phyloP scores from a whole-genome alignment of 768 basidiomycete genomes.

The Hemileccinum impolitum region DNA sequence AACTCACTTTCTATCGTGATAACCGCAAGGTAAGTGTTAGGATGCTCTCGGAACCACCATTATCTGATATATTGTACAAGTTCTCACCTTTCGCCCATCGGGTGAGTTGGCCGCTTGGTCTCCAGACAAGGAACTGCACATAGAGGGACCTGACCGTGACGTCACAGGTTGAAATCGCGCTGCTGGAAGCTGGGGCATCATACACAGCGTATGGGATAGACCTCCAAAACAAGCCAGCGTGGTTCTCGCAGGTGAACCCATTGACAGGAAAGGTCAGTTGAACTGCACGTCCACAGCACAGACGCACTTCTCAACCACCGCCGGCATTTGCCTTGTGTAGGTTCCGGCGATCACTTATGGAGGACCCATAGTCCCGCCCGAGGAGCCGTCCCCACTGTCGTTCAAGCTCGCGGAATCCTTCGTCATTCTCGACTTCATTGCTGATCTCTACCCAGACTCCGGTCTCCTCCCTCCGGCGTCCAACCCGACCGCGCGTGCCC shows the following conservation, averaged over 20 bases:
- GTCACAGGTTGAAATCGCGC: conserved; percentile 51
- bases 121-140: neutral
- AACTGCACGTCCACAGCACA: neutral
- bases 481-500: conserved; percentile 53
- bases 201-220: conserved; percentile 55
- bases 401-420: conserved; percentile 61
- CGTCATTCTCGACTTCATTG: conserved; percentile 62
- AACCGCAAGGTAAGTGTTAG: conserved; percentile 36
- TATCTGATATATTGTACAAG: conserved; percentile 24
- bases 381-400: conserved; percentile 55
- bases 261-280: conserved; percentile 49
- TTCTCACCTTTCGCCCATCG: conserved; percentile 55
- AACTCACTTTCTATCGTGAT: conserved; percentile 38
- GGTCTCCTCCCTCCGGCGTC: conserved; percentile 42
- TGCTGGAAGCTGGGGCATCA: conserved; percentile 49
- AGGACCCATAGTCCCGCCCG: conserved; percentile 50
- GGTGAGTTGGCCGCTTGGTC: conserved; percentile 28
- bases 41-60: neutral
- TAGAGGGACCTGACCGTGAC: neutral
- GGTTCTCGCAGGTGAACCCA: conserved; percentile 64
- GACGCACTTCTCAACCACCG: too few species aligned
- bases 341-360: conserved; percentile 60
- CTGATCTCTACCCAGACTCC: conserved; percentile 50
- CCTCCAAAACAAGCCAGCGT: conserved; percentile 59
- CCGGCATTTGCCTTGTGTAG: conserved; percentile 21